Conservation (phyloP, 2,329 filamentous ascomycete species). For the Diaporthe longicolla region DNA sequence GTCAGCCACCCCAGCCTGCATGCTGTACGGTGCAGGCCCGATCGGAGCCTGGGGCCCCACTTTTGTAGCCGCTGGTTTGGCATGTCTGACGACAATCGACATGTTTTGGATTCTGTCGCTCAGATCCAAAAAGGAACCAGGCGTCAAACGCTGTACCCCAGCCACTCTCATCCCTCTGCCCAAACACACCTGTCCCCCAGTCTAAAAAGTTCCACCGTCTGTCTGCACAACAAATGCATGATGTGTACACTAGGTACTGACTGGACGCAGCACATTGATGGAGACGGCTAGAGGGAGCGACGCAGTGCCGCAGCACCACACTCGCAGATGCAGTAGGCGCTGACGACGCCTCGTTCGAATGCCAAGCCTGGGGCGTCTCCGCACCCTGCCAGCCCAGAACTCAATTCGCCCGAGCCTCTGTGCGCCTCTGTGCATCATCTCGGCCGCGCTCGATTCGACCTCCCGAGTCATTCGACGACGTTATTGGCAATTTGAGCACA, state of each 20-base stretch:
- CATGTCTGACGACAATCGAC: constrained; percentile 28
- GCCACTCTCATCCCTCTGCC: constrained; percentile 3
- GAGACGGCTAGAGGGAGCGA: neutral
- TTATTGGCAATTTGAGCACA: constrained; percentile 22
- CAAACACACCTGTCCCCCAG: neutral
- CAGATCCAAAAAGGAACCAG: constrained; percentile 27
- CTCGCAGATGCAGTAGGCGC: constrained; percentile 6
- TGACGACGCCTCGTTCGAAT: constrained; percentile 18
- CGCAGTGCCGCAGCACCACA: neutral
- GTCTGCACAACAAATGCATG: neutral
- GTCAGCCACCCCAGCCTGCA: constrained; percentile 19
- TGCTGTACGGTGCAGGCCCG: neutral
- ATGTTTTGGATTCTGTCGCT: constrained; percentile 30
- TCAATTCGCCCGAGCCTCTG: constrained; percentile 17
- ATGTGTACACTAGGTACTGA: neutral
- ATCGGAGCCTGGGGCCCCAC: constrained; percentile 9
- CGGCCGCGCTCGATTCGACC: constrained; percentile 13
- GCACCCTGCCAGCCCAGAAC: neutral
- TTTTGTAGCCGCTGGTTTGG: constrained; percentile 14
- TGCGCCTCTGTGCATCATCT: constrained; percentile 21
- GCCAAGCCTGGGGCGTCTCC: constrained; percentile 21
- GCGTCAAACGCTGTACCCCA: constrained; percentile 23
- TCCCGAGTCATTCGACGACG: constrained; percentile 15
- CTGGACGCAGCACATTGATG: constrained; percentile 1
- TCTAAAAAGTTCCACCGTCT: neutral